Percentiles rank a stretch among this genome's conserved stretches.
Conservation (phyloP, 139 green algal species). For the Picochlorum sp. region DNA sequence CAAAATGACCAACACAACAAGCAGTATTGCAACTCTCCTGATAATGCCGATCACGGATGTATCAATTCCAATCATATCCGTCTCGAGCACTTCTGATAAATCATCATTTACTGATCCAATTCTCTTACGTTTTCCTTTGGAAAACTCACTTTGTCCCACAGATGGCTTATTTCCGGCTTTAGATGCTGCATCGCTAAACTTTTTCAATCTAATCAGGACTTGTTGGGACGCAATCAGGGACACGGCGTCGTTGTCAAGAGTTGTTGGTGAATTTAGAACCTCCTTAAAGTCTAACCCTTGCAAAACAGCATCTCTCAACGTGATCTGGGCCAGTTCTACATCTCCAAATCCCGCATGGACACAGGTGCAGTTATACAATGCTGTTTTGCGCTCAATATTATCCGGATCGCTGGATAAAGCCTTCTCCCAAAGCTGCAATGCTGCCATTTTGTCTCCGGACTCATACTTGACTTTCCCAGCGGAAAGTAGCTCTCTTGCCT, state of each 20-base stretch:
- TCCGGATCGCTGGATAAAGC: conserved; percentile 32
- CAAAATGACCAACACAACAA: conserved; percentile 32
- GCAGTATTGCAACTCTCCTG: conserved; percentile 41
- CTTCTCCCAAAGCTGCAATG: conserved; percentile 55
- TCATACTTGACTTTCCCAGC: conserved; percentile 45
- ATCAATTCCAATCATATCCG: conserved; percentile 41
- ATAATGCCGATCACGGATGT: conserved; percentile 47
- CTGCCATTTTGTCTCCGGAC: conserved; percentile 45
- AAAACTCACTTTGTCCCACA: not conserved
- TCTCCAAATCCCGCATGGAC: conserved; percentile 68
- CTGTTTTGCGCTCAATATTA: conserved; percentile 27
- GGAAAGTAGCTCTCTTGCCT: conserved; percentile 19
- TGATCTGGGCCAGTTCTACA: conserved; percentile 72
- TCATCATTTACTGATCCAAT: conserved; percentile 8
- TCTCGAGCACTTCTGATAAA: conserved; percentile 29
- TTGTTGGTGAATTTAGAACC: conserved; percentile 3
- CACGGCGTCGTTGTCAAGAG: conserved; percentile 32
- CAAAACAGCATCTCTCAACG: conserved; percentile 49
- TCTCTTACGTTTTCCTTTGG: not conserved
- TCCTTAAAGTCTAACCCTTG: conserved; percentile 52
- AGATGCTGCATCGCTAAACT: conserved; percentile 40
- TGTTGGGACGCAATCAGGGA: conserved; percentile 47
- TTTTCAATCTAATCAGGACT: conserved; percentile 62
- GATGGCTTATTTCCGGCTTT: not conserved
- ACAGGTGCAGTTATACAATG: conserved; percentile 45